phyloP scores from a whole-genome alignment of 2,329 filamentous ascomycete species.

The Mollisiaceae sp. region DNA sequence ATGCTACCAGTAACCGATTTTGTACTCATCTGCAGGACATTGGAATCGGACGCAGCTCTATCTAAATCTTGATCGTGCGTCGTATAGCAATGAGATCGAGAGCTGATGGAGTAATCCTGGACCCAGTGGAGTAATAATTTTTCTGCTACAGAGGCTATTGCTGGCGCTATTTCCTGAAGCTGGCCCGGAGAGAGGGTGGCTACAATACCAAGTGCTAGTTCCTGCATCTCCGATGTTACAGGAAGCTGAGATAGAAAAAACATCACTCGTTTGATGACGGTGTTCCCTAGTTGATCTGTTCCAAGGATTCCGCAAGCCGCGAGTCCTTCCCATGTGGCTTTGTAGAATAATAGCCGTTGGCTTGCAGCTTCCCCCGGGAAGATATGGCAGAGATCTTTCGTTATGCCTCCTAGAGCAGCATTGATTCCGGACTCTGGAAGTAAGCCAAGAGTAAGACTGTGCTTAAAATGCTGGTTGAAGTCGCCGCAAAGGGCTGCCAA shows the following conservation, averaged over 20 bases:
- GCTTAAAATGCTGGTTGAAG: conserved; percentile 33
- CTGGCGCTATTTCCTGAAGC: not conserved
- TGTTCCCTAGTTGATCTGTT: not conserved
- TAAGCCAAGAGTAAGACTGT: conserved; percentile 33
- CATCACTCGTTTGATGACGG: not conserved
- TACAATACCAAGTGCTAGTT: not conserved
- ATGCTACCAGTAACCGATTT: not conserved
- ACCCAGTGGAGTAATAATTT: not conserved
- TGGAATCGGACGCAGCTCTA: too few species aligned
- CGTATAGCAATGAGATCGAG: too few species aligned
- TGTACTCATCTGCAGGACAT: not conserved
- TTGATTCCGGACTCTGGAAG: conserved; percentile 28
- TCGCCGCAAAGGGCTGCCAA: conserved; percentile 24
- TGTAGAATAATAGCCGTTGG: not conserved
- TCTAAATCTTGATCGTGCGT: too few species aligned
- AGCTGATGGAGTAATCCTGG: too few species aligned
- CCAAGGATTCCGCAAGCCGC: not conserved
- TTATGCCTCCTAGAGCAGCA: conserved; percentile 20
- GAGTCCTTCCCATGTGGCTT: not conserved
- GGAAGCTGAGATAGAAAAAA: not conserved
- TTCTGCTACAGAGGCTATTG: not conserved
- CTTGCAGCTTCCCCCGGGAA: conserved; percentile 19
- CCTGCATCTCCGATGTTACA: not conserved
- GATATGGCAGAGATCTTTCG: conserved; percentile 19
- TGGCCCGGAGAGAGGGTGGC: not conserved